Percentiles rank a stretch among this genome's conserved stretches.
phyloP scores from a whole-genome alignment of 1,284 basidiomycete genomes.

The Ustilago nuda region DNA sequence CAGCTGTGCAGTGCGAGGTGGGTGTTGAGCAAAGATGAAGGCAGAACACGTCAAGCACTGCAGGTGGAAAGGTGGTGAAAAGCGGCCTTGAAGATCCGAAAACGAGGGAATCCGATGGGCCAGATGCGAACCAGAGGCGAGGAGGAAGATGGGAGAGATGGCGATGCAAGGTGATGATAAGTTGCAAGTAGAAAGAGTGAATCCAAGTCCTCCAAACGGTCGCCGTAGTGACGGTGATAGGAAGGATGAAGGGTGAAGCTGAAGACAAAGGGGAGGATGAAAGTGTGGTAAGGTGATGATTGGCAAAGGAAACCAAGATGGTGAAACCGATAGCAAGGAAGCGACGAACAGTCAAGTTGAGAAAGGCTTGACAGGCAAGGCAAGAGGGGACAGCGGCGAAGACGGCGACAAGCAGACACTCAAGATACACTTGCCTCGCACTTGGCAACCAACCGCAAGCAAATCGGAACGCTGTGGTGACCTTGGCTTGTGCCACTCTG shows the following conservation, averaged over 20 bases:
- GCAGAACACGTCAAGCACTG: background rate
- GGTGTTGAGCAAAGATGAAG: slow-evolving; percentile 4
- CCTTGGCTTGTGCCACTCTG: too few species aligned
- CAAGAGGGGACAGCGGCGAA: slow-evolving; percentile 1
- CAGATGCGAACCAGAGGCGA: background rate
- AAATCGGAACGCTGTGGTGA: background rate
- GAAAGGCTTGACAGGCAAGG: background rate
- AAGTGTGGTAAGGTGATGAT: background rate
- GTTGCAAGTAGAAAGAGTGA: background rate
- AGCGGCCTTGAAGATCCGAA: background rate
- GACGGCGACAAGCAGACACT: background rate
- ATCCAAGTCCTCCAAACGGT: background rate
- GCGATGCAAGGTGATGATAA: background rate
- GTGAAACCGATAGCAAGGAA: background rate
- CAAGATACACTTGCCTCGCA: background rate
- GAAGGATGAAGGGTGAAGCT: background rate
- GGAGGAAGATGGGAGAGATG: background rate
- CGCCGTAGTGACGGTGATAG: background rate
- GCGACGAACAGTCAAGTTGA: background rate
- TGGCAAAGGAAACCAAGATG: background rate
- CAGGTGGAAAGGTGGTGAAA: background rate
- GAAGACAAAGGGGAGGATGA: background rate
- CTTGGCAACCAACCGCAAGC: background rate
- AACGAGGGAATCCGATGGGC: background rate
- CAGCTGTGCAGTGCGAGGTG: slow-evolving; percentile 5